A percentile compares a stretch with the other conserved stretches of the same genome.
Evolutionary conservation across 768 basidiomycete genomes (phyloP).

Genomic region (Hericium alpestre): DNA sequence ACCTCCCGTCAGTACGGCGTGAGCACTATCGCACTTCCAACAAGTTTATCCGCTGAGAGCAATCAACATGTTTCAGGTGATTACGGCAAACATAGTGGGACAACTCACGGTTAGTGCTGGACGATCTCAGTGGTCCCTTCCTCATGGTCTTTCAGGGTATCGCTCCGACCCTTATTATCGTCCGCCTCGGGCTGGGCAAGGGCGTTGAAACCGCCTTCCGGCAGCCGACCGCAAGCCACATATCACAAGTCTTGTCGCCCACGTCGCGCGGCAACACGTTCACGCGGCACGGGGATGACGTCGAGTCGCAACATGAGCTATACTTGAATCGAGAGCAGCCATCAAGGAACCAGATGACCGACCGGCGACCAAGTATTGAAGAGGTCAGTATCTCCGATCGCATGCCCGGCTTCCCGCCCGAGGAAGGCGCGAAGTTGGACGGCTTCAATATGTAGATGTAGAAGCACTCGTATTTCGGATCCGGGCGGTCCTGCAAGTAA

Average conservation of each 20-base stretch:
- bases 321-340: neutral
- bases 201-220: neutral
- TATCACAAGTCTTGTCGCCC: neutral
- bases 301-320: neutral
- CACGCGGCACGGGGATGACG: neutral
- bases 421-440: too few species aligned
- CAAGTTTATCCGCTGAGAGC: neutral
- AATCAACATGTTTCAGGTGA: neutral
- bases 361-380: neutral
- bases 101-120: neutral
- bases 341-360: neutral
- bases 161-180: neutral
- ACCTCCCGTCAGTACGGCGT: neutral
- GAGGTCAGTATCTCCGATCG: neutral
- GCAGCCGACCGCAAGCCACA: neutral
- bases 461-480: too few species aligned
- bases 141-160: neutral
- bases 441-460: too few species aligned
- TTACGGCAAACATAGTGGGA: neutral
- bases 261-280: neutral
- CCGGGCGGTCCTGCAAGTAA: too few species aligned
- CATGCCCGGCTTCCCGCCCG: neutral
- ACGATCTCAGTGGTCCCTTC: neutral
- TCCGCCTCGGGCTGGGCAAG: neutral
- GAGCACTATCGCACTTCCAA: neutral